Evolutionary conservation across 495 filamentous ascomycete species (phyloP).

Genomic region (Lepidopterella palustris): DNA sequence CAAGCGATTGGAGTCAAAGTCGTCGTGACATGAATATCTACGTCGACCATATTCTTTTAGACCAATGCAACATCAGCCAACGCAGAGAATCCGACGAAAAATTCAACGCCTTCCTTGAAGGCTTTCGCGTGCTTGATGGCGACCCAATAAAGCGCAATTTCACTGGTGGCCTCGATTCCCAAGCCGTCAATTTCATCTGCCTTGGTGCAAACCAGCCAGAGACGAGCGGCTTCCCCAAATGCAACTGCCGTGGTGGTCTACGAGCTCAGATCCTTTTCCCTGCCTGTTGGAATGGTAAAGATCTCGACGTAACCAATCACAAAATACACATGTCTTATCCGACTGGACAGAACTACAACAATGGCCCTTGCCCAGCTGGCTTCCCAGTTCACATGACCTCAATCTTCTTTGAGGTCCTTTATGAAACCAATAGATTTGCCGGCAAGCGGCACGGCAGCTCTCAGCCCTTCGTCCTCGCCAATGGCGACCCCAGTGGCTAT

Average conservation of each 20-base stretch:
- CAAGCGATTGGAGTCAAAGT: too few species aligned
- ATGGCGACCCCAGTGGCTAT: slow-evolving; percentile 43
- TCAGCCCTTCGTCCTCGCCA: slow-evolving; percentile 61
- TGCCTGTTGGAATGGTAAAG: slow-evolving; percentile 42
- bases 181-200: slow-evolving; percentile 52
- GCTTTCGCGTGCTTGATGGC: slow-evolving; percentile 70
- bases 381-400: slow-evolving; percentile 58
- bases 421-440: slow-evolving; percentile 50
- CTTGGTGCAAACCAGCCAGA: slow-evolving; percentile 45
- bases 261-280: slow-evolving; percentile 57
- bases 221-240: slow-evolving; percentile 50
- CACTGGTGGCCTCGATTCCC: slow-evolving; percentile 38
- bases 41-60: too few species aligned
- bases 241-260: slow-evolving; percentile 54
- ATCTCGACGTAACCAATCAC: slow-evolving; percentile 46
- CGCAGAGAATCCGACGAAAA: slow-evolving; percentile 53
- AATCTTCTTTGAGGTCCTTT: slow-evolving; percentile 65
- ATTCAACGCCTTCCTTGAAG: slow-evolving; percentile 59
- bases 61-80: slow-evolving; percentile 38
- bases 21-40: too few species aligned
- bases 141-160: slow-evolving; percentile 48
- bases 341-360: slow-evolving; percentile 40
- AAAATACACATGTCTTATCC: slow-evolving; percentile 54
- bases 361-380: slow-evolving; percentile 45
- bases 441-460: slow-evolving; percentile 51